These are phyloP conservation scores for Kalmanozyma brasiliensis DNA, from an alignment of 1,284 basidiomycete species.

Conservation along the genomic window DNA sequence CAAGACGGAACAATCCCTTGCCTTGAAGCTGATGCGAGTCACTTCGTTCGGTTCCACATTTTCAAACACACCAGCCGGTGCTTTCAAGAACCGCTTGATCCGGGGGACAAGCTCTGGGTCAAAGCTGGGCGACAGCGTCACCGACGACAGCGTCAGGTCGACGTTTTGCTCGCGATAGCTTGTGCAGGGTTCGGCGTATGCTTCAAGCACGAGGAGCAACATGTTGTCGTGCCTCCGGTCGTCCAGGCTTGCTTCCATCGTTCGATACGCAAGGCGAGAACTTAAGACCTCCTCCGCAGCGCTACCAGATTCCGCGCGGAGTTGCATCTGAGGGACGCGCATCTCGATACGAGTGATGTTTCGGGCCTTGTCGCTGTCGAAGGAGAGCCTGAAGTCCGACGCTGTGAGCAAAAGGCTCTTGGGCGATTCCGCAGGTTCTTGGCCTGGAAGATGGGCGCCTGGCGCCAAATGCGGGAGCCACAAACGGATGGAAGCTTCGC, in stretches of 20 bases:
- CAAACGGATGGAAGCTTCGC: slow-evolving; percentile 32
- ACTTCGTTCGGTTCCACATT: slow-evolving; percentile 90
- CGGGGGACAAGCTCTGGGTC: slow-evolving; percentile 77
- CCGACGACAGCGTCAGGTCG: slow-evolving; percentile 75
- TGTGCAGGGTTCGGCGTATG: slow-evolving; percentile 75
- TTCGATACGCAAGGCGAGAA: slow-evolving; percentile 26
- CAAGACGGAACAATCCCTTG: slow-evolving; percentile 34
- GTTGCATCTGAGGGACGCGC: slow-evolving; percentile 28
- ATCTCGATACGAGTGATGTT: slow-evolving; percentile 32
- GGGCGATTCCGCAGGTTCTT: background rate
- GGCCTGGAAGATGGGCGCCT: background rate
- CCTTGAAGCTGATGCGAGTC: slow-evolving; percentile 73
- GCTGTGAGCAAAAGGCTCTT: slow-evolving; percentile 30
- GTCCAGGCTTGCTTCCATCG: slow-evolving; percentile 29
- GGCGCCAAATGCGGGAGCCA: slow-evolving; percentile 17
- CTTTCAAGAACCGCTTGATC: slow-evolving; percentile 77
- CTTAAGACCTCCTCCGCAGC: slow-evolving; percentile 13
- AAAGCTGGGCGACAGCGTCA: slow-evolving; percentile 76
- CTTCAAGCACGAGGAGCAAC: slow-evolving; percentile 77
- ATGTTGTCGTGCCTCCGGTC: slow-evolving; percentile 64
- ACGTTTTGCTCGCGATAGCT: slow-evolving; percentile 81
- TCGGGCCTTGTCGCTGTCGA: slow-evolving; percentile 40
- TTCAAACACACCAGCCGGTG: slow-evolving; percentile 92
- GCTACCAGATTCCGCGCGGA: slow-evolving; percentile 19
- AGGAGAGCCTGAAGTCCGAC: slow-evolving; percentile 26